phyloP scores from a whole-genome alignment of 2,329 filamentous ascomycete genomes.

The Fusarium sp. region DNA sequence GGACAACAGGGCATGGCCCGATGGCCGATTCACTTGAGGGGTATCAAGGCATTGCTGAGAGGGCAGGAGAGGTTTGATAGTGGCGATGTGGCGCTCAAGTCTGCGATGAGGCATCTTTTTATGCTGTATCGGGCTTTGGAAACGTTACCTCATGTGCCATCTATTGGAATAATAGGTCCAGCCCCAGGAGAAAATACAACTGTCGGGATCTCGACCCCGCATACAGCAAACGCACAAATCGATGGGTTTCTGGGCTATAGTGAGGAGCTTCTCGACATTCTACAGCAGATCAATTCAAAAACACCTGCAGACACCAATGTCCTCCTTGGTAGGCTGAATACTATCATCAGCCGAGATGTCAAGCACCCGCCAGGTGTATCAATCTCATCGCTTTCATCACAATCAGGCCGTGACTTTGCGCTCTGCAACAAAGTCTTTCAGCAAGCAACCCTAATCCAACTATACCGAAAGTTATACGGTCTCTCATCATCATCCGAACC shows the following conservation, averaged over 20 bases:
- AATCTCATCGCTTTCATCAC: slow-evolving; percentile 38
- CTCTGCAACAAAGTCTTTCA: slow-evolving; percentile 45
- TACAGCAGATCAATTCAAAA: slow-evolving; percentile 44
- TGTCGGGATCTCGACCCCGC: rapidly evolving
- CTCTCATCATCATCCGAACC: slow-evolving; percentile 29
- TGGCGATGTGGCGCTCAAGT: background rate
- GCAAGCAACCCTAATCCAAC: slow-evolving; percentile 43
- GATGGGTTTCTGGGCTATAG: slow-evolving; percentile 48
- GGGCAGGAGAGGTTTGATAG: background rate
- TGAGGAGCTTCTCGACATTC: slow-evolving; percentile 42
- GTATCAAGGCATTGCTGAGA: slow-evolving; percentile 40
- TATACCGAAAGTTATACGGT: slow-evolving; percentile 41
- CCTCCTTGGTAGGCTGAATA: slow-evolving; percentile 39
- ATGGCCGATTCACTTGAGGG: slow-evolving; percentile 44
- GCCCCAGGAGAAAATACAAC: background rate
- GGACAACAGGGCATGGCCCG: slow-evolving; percentile 36
- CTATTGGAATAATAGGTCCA: background rate
- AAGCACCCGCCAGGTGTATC: slow-evolving; percentile 30
- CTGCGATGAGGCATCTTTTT: slow-evolving; percentile 45
- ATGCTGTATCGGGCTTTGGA: slow-evolving; percentile 45
- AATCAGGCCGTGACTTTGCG: slow-evolving; percentile 40
- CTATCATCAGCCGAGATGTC: slow-evolving; percentile 42
- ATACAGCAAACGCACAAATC: slow-evolving; percentile 13
- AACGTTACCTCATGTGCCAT: slow-evolving; percentile 42
- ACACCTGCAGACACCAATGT: too few relatives aligned